Conservation (phyloP, 73 alveolate genomes). For the Tetrahymena malaccensis region DNA sequence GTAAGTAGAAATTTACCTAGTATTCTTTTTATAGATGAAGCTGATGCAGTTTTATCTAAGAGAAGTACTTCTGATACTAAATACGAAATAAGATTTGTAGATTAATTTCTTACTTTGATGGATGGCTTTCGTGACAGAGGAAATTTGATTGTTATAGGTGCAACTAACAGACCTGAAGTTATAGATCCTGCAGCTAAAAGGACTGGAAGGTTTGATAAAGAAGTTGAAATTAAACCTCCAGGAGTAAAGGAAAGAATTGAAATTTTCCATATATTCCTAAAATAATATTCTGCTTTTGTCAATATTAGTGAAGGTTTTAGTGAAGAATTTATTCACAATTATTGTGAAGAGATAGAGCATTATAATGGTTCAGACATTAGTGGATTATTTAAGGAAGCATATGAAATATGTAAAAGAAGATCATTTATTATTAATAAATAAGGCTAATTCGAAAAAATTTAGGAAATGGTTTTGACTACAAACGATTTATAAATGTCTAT, state of each 20-base stretch:
- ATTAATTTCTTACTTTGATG: slow-evolving; percentile 50
- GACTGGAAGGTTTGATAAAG: slow-evolving; percentile 72
- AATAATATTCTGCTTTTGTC: background rate
- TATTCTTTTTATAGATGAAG: slow-evolving; percentile 29
- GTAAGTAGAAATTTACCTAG: background rate
- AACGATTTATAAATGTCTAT: background rate
- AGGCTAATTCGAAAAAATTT: background rate
- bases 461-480: background rate
- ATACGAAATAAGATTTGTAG: slow-evolving; percentile 28
- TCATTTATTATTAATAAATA: background rate
- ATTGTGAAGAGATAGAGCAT: background rate
- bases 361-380: background rate
- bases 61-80: slow-evolving; percentile 22
- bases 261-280: slow-evolving; percentile 2
- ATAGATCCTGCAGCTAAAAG: slow-evolving; percentile 75
- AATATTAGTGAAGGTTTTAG: background rate
- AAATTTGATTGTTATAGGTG: slow-evolving; percentile 68
- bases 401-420: background rate
- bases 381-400: background rate
- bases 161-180: slow-evolving; percentile 70
- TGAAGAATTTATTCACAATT: background rate
- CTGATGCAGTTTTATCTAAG: slow-evolving; percentile 10
- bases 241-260: slow-evolving; percentile 62
- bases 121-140: slow-evolving; percentile 56
- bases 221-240: slow-evolving; percentile 72